Evolutionary conservation across 2,329 filamentous ascomycete genomes (phyloP), one percentile per base, ranked within the genome.

Genomic region (Calonectria leucothoes): DNA sequence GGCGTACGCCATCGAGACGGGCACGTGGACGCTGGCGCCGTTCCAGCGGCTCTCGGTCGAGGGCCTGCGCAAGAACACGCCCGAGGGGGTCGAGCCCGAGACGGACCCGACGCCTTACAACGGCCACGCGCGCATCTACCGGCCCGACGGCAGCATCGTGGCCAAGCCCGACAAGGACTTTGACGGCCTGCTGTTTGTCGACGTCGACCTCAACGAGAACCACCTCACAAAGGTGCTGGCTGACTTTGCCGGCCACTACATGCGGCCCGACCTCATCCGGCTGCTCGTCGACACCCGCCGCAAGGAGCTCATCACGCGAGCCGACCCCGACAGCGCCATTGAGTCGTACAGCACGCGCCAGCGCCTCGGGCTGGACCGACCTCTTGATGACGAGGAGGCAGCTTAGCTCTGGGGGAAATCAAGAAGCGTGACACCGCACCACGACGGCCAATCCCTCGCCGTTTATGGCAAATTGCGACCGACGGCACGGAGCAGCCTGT

Each of bases 151-250:
- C 0, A 80, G 78, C 71, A 27, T 79, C 1, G 74, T 78, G 1
- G 73, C 76, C 31, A 78, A 80, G 71, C 79, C 79, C 4, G 78
- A 78, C 11, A 80, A 80, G 67, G 77, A 79, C 55, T 81, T 81
- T 49, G 89, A 91, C 75, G 85, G 86, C 6, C 85, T 91, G 14
- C 69, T 91, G 10, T 87, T 85, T 69, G 88, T 88, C 0, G 88
- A 91, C 71, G 77, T 91, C 59, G 86, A 90, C 45, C 79, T 91
- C 65, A 80, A 84, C 7, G 79, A 81, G 55, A 77, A 57, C 1
- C 79, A 80, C 8, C 78, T 81, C 1, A 81, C 79, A 1, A 81
- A 81, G 71, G 75, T 77, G 1, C 72, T 81, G 0, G 79, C 86
- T 20, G 85, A 87, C 66, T 83, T 85, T 39, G 80, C 77, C 0